phyloP scores from a whole-genome alignment of 2,329 filamentous ascomycete species.

The Paecilomyces fulvus region DNA sequence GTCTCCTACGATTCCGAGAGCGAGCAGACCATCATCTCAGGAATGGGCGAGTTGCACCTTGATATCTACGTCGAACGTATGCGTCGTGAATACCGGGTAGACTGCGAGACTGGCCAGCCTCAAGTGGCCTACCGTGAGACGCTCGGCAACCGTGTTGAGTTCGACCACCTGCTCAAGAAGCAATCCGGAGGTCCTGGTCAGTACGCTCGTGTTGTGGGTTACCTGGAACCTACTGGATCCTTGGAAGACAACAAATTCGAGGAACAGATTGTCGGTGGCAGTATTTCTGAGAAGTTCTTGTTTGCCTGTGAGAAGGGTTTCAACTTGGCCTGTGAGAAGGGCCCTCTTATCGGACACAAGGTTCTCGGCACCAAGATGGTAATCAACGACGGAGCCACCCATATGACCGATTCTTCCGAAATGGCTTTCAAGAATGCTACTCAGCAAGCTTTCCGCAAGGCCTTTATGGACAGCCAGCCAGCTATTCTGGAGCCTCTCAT shows the following conservation, averaged over 20 bases:
- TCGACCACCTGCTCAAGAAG: slow-evolving; percentile 90
- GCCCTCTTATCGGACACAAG: slow-evolving; percentile 83
- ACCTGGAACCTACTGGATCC: slow-evolving; percentile 72
- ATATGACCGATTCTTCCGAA: slow-evolving; percentile 96
- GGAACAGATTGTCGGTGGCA: slow-evolving; percentile 77
- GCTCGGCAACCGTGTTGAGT: slow-evolving; percentile 68
- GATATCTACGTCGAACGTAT: slow-evolving; percentile 98
- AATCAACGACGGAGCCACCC: slow-evolving; percentile 90
- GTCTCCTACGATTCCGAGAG: slow-evolving; percentile 87
- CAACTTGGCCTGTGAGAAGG: slow-evolving; percentile 70
- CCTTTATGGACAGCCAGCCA: slow-evolving; percentile 71
- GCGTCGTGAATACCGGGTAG: slow-evolving; percentile 91
- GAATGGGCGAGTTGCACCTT: slow-evolving; percentile 95
- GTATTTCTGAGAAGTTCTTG: slow-evolving; percentile 92
- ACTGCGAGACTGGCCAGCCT: slow-evolving; percentile 90
- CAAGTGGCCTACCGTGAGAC: slow-evolving; percentile 97
- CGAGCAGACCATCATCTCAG: slow-evolving; percentile 94
- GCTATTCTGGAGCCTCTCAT: slow-evolving; percentile 90
- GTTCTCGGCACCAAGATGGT: slow-evolving; percentile 87
- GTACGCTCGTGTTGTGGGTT: slow-evolving; percentile 86
- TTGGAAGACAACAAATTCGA: slow-evolving; percentile 74
- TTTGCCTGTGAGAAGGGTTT: slow-evolving; percentile 95
- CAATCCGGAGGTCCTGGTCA: slow-evolving; percentile 94
- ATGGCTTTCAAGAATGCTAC: slow-evolving; percentile 92
- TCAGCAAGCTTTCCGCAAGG: slow-evolving; percentile 92